These are phyloP conservation scores for Phytophthora ohioensis DNA, from an alignment of 352 stramenopile genomes.

Conservation along the genomic window DNA sequence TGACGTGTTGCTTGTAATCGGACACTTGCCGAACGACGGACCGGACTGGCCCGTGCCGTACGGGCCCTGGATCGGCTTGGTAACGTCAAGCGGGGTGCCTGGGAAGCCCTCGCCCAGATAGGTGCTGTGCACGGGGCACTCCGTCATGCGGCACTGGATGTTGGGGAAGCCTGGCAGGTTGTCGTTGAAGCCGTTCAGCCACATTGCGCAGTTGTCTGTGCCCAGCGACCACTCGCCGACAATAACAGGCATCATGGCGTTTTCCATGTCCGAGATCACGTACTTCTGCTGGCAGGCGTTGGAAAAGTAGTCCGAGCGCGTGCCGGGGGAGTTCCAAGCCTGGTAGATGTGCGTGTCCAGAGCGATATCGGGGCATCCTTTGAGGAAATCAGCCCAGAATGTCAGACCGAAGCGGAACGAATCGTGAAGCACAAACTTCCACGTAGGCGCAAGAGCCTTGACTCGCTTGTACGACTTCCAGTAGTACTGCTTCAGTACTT, in stretches of 20 bases:
- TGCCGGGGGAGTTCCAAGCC: conserved; percentile 77
- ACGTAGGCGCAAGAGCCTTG: no score
- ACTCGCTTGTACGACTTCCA: conserved; percentile 97
- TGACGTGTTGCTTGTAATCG: conserved; percentile 84
- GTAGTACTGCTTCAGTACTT: conserved; percentile 95
- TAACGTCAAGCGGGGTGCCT: conserved; percentile 88
- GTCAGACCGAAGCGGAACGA: conserved; percentile 97
- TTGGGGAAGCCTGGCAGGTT: conserved; percentile 75
- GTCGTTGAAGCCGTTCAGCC: conserved; percentile 81
- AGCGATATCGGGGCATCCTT: conserved; percentile 93
- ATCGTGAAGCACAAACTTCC: conserved; percentile 97
- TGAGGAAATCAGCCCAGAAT: no score
- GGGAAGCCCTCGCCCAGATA: conserved; percentile 92
- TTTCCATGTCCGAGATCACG: conserved; percentile 91
- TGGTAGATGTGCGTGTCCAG: conserved; percentile 98
- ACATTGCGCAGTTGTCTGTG: conserved; percentile 88
- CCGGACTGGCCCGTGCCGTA: conserved; percentile 86
- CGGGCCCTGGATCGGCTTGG: conserved; percentile 87
- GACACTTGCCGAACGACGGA: conserved; percentile 90
- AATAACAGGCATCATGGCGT: conserved; percentile 93
- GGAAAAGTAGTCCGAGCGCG: conserved; percentile 85
- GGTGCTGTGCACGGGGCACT: conserved; percentile 82
- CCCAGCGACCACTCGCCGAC: conserved; percentile 95
- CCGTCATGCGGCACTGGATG: conserved; percentile 88
- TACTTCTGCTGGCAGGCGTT: conserved; percentile 93